A percentile compares a stretch with the other conserved stretches of the same genome.
phyloP scores from a whole-genome alignment of 2,329 filamentous ascomycete species.

The Paradendryphiella salina region DNA sequence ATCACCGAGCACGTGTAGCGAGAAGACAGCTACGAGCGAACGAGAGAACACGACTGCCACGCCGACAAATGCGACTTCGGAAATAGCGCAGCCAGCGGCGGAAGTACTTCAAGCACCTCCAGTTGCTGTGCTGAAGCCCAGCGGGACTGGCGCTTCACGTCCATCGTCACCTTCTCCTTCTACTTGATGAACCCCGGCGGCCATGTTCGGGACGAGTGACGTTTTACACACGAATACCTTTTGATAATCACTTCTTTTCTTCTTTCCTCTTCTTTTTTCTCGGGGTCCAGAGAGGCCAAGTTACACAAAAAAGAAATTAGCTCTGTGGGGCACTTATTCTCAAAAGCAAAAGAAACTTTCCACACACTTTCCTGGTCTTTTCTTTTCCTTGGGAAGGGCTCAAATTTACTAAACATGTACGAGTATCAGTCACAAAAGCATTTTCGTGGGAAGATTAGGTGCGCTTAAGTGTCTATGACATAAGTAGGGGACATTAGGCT shows the following conservation, averaged over 20 bases:
- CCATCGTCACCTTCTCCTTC: neutral
- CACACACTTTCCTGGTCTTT: too few species aligned
- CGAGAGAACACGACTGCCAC: neutral
- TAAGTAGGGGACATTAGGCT: too few species aligned
- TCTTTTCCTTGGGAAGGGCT: too few species aligned
- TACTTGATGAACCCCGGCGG: neutral
- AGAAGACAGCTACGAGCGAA: neutral
- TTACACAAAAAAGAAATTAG: too few species aligned
- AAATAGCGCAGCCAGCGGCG: neutral
- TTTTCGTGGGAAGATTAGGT: too few species aligned
- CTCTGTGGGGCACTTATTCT: too few species aligned
- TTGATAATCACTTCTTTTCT: neutral
- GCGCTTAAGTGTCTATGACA: too few species aligned
- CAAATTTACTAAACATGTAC: too few species aligned
- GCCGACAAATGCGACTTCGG: neutral
- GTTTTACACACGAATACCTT: neutral
- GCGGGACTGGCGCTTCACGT: neutral
- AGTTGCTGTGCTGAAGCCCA: slow-evolving; percentile 2
- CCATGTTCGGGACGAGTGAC: neutral
- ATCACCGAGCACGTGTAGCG: neutral
- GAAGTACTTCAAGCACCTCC: neutral
- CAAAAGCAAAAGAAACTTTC: too few species aligned
- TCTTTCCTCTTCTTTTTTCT: too few species aligned
- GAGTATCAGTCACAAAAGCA: too few species aligned
- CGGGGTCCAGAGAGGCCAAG: too few species aligned